Conservation (phyloP, 139 green algal genomes). For the Micractinium conductrix region DNA sequence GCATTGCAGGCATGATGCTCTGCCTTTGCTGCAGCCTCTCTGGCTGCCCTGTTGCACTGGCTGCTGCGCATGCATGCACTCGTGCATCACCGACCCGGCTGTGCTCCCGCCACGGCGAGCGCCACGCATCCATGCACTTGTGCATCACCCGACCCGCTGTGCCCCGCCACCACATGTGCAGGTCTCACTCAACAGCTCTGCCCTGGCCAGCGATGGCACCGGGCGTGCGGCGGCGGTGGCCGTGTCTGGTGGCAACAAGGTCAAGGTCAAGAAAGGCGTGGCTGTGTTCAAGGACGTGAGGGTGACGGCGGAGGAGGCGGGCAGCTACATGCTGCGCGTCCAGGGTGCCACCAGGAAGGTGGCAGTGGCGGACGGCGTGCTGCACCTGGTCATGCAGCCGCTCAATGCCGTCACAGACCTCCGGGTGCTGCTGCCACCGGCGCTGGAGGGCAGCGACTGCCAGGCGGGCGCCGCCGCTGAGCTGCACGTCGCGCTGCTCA, state of each 20-base stretch:
- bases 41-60: too few species aligned
- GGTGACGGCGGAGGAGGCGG: slow-evolving; percentile 53
- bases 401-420: slow-evolving; percentile 45
- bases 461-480: slow-evolving; percentile 1
- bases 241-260: slow-evolving; percentile 63
- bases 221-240: slow-evolving; percentile 55
- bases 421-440: slow-evolving; percentile 21
- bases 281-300: slow-evolving; percentile 64
- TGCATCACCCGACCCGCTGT: too few species aligned
- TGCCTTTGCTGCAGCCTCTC: too few species aligned
- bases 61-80: too few species aligned
- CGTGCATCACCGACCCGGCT: too few species aligned
- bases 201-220: slow-evolving; percentile 54
- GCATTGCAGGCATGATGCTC: too few species aligned
- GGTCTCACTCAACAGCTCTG: slow-evolving; percentile 51
- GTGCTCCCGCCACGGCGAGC: too few species aligned
- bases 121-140: too few species aligned
- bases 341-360: slow-evolving; percentile 56
- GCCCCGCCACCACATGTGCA: slow-evolving; percentile 23
- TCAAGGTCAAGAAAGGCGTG: slow-evolving; percentile 49
- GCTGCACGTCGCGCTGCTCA: slow-evolving; percentile 36
- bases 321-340: slow-evolving; percentile 58
- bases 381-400: slow-evolving; percentile 52
- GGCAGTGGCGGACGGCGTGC: slow-evolving; percentile 46
- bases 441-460: slow-evolving; percentile 18